phyloP scores from a whole-genome alignment of 257 asterid genomes.

The Solanum habrochaites region DNA sequence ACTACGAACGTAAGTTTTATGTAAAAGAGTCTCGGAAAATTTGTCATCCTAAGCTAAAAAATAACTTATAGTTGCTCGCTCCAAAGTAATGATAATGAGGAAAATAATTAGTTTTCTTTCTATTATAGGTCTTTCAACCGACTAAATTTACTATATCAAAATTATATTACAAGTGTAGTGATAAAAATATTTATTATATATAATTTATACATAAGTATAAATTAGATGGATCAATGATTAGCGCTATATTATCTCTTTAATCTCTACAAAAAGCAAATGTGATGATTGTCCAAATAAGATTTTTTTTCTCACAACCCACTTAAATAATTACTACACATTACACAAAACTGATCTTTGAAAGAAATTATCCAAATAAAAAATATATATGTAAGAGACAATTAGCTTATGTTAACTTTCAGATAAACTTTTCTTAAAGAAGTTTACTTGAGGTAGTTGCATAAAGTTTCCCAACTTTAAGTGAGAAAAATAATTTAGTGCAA shows the following conservation, averaged over 20 bases:
- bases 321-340: not conserved
- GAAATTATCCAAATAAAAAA: not conserved
- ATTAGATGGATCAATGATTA: not conserved
- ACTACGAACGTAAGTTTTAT: no score
- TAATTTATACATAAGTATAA: no score
- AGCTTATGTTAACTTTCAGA: not conserved
- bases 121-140: not conserved
- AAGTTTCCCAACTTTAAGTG: not conserved
- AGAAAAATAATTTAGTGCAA: not conserved
- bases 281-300: not conserved
- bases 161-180: no score
- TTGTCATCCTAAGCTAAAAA: no score
- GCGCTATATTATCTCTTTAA: no score
- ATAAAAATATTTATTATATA: no score
- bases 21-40: rapidly evolving
- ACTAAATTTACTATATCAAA: no score
- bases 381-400: not conserved
- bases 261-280: not conserved
- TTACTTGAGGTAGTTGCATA: not conserved
- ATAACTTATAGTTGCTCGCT: no score
- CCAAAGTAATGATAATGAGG: not conserved
- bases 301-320: not conserved
- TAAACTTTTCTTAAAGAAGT: not conserved
- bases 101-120: not conserved
- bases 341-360: not conserved